A percentile compares a stretch with the other conserved stretches of the same genome.
Conservation (phyloP, 1,139 yeast species). For the Debaryomyces subglobosus region DNA sequence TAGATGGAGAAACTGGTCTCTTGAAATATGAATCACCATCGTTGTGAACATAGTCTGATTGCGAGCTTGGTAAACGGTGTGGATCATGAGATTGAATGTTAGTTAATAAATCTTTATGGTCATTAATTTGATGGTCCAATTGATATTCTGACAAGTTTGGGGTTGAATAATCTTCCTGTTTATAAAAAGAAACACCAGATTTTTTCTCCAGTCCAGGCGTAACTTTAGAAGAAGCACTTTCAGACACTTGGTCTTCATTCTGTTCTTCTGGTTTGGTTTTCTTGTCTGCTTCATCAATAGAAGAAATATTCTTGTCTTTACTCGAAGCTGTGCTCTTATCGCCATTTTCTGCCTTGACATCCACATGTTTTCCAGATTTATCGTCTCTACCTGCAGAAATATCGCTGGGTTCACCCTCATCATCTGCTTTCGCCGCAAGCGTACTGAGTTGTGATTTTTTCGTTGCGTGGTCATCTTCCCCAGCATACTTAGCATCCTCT, state of each 20-base stretch:
- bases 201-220: background rate
- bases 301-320: background rate
- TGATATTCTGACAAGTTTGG: slow-evolving; percentile 53
- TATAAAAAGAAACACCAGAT: slow-evolving; percentile 17
- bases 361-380: background rate
- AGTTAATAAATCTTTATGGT: slow-evolving; percentile 40
- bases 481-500: slow-evolving; percentile 34
- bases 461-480: slow-evolving; percentile 6
- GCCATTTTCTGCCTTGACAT: background rate
- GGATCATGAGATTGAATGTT: slow-evolving; percentile 43
- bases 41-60: slow-evolving; percentile 5
- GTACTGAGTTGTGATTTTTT: slow-evolving; percentile 7
- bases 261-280: background rate
- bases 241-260: background rate
- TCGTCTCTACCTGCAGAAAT: background rate
- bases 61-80: slow-evolving; percentile 36
- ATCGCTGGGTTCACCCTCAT: background rate
- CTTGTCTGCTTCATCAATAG: background rate
- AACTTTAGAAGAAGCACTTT: background rate
- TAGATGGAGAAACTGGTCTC: slow-evolving; percentile 6
- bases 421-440: slow-evolving; percentile 5
- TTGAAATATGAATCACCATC: slow-evolving; percentile 2
- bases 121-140: slow-evolving; percentile 42
- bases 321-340: background rate
- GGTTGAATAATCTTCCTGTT: slow-evolving; percentile 40